phyloP scores from a whole-genome alignment of 495 filamentous ascomycete species.

The Hypoxylon cercidicola region DNA sequence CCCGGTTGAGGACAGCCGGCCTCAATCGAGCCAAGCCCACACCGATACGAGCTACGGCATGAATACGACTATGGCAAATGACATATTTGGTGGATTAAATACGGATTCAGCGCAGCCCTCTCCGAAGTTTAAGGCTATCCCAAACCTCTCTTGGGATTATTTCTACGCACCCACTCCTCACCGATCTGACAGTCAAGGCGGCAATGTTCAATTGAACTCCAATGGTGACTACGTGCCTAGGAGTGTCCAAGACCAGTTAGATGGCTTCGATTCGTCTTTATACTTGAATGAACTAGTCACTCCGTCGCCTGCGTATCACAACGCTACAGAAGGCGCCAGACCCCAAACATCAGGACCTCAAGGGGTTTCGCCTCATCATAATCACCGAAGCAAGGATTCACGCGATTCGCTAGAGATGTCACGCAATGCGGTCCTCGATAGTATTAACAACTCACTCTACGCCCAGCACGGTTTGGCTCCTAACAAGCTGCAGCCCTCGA shows the following conservation, averaged over 20 bases:
- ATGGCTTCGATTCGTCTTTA: constrained; percentile 31
- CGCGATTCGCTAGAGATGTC: constrained; percentile 36
- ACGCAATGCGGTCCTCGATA: constrained; percentile 41
- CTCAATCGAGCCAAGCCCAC: constrained; percentile 40
- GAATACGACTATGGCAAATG: constrained; percentile 51
- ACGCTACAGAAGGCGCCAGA: background rate
- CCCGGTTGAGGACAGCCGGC: constrained; percentile 45
- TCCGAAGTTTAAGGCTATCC: constrained; percentile 51
- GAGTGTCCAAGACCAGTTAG: constrained; percentile 35
- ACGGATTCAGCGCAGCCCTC: constrained; percentile 47
- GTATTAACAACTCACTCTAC: constrained; percentile 34
- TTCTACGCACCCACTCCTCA: constrained; percentile 51
- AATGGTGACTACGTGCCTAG: constrained; percentile 40
- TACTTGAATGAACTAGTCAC: constrained; percentile 36
- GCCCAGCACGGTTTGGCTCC: constrained; percentile 39
- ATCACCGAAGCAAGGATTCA: constrained; percentile 22
- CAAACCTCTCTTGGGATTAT: constrained; percentile 57
- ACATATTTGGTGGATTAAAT: constrained; percentile 45
- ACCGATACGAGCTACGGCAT: constrained; percentile 53
- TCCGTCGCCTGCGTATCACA: background rate
- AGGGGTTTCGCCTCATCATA: background rate
- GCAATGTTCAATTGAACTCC: constrained; percentile 22
- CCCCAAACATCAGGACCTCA: constrained; percentile 5
- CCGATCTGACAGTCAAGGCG: constrained; percentile 36
- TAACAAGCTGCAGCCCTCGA: constrained; percentile 6